Conservation (phyloP, 2,329 filamentous ascomycete genomes). For the Curvularia lunata region DNA sequence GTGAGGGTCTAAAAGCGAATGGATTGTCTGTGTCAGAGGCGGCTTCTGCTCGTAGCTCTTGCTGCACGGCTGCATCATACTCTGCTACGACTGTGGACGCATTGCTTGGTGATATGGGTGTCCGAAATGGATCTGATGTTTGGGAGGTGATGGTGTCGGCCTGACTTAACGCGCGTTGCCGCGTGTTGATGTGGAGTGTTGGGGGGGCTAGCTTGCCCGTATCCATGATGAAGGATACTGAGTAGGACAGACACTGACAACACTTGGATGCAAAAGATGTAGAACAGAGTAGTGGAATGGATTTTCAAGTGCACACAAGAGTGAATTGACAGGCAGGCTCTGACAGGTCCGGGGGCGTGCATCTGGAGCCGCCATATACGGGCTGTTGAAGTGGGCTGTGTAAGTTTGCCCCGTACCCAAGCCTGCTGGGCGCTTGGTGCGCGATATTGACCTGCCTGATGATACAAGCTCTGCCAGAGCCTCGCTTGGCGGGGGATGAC, state of each 20-base stretch:
- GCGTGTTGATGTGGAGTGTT: constrained; percentile 35
- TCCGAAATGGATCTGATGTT: constrained; percentile 34
- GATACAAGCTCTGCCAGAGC: constrained; percentile 16
- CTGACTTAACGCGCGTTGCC: constrained; percentile 33
- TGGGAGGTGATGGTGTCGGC: constrained; percentile 35
- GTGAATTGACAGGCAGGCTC: constrained; percentile 1
- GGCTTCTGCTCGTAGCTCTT: constrained; percentile 40
- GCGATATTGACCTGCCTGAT: constrained; percentile 16
- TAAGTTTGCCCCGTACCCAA: constrained; percentile 17
- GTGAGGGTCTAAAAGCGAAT: constrained; percentile 62
- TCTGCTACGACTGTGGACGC: constrained; percentile 32
- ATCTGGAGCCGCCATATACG: constrained; percentile 18
- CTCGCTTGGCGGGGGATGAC: constrained; percentile 12
- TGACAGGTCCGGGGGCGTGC: constrained; percentile 10
- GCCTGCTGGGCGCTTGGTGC: constrained; percentile 22
- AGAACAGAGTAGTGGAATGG: neutral
- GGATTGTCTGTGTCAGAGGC: constrained; percentile 50
- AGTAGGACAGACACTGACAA: neutral
- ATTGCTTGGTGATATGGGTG: constrained; percentile 34
- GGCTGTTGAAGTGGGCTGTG: constrained; percentile 23
- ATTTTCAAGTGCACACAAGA: neutral
- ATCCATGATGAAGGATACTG: constrained; percentile 24
- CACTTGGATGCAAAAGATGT: neutral
- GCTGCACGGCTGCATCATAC: constrained; percentile 39
- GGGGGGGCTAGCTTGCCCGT: constrained; percentile 35